Conservation (phyloP, 108 stramenopile genomes). For the Cyclotella kingstonii region DNA sequence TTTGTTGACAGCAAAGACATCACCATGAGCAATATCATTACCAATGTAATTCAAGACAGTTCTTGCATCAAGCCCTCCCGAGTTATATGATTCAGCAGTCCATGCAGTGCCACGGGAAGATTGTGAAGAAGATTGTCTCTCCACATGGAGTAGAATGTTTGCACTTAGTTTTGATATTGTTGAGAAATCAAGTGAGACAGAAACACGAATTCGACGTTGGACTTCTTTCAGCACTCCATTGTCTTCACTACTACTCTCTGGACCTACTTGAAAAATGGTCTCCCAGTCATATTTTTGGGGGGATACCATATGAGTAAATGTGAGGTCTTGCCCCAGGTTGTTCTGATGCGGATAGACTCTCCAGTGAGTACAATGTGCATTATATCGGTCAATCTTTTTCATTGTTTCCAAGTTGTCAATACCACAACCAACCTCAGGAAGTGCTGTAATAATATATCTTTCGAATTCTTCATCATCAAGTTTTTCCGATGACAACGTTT, state of each 20-base stretch:
- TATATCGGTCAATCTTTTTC: conserved; percentile 39
- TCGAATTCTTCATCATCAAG: conserved; percentile 16
- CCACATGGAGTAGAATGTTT: conserved; percentile 18
- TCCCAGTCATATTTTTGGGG: conserved; percentile 14
- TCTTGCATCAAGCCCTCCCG: conserved; percentile 74
- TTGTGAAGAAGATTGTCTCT: conserved; percentile 8
- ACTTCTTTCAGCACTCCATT: not conserved
- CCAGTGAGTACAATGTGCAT: not conserved
- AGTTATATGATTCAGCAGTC: conserved; percentile 24
- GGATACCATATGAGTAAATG: not conserved
- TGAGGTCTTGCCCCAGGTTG: not conserved
- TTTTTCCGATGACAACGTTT: conserved; percentile 15
- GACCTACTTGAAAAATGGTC: conserved; percentile 22
- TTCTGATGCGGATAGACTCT: not conserved
- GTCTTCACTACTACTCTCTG: not conserved
- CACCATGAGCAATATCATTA: conserved; percentile 35
- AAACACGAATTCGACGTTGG: conserved; percentile 29
- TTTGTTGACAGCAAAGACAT: conserved; percentile 35
- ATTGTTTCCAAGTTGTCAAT: conserved; percentile 75
- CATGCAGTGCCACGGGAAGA: conserved; percentile 27
- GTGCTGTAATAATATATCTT: conserved; percentile 50
- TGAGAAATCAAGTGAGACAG: conserved; percentile 17
- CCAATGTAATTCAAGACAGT: conserved; percentile 64
- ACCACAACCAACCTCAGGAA: conserved; percentile 76
- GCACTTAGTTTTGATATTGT: not conserved